Percentiles rank a stretch among this genome's conserved stretches.
Evolutionary conservation across 1,284 basidiomycete genomes (phyloP).

Genomic region (Lentinus polychrous): DNA sequence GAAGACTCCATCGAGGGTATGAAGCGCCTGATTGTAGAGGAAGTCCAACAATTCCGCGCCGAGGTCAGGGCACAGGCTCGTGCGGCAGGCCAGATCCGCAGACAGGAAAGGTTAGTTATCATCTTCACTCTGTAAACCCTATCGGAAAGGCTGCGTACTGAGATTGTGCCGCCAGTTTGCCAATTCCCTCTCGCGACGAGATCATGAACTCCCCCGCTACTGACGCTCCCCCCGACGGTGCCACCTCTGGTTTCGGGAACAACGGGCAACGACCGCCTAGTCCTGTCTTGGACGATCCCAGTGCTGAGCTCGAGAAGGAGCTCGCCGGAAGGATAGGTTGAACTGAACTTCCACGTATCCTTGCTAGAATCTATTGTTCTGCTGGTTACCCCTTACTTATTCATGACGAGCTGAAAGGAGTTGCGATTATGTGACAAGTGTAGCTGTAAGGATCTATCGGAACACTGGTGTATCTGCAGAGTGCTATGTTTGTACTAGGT

Average conservation of each 20-base stretch:
- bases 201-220: slow-evolving; percentile 69
- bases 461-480: no score
- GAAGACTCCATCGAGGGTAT: slow-evolving; percentile 97
- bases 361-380: no score
- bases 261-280: slow-evolving; percentile 35
- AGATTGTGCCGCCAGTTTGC: slow-evolving; percentile 39
- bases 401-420: no score
- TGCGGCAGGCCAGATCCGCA: slow-evolving; percentile 57
- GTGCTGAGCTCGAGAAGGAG: slow-evolving; percentile 80
- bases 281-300: slow-evolving; percentile 78
- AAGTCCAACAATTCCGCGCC: slow-evolving; percentile 84
- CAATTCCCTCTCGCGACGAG: slow-evolving; percentile 73
- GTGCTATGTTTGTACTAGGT: no score
- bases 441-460: no score
- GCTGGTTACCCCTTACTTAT: no score
- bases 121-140: neutral
- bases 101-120: slow-evolving; percentile 58
- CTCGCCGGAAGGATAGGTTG: slow-evolving; percentile 44
- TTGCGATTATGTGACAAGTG: no score
- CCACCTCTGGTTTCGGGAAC: slow-evolving; percentile 60
- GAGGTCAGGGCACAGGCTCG: slow-evolving; percentile 80
- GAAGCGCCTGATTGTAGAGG: slow-evolving; percentile 92
- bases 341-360: no score
- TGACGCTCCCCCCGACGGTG: slow-evolving; percentile 60
- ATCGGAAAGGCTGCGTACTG: neutral